Base-by-base conservation (phyloP, 208 protist species). In the Angomonas deanei region DNA sequence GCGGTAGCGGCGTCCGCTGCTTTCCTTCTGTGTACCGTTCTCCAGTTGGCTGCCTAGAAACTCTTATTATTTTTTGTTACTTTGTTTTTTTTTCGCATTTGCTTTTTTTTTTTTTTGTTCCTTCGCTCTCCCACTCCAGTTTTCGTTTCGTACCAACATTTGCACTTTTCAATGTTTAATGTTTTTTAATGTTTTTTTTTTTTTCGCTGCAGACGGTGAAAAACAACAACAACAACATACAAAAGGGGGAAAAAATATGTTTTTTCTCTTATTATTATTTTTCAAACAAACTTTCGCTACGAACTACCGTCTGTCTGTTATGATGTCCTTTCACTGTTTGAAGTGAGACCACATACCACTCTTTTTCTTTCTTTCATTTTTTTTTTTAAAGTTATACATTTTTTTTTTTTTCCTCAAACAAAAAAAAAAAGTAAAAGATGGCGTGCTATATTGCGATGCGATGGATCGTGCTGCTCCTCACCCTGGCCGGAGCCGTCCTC, bases 381-480 rank as follows among this genome's bases (percentile, higher is more conserved):
- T 55, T 54, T 50, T 52, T 59, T 33, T 34, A 26, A 23, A 8
- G 26, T 54, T 57, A 30, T 26, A 21, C 38, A 24, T 21, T 56
- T 42, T 66, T 50, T 33, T 23, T 62, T 50, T 62, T 31, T 26
- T 57, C 17, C 26, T 36, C 36, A 13, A 36, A 48, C 30, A 63
- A 50, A 54, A 50, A 69, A n/a, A 17, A 36, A 55, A 55, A 55
- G 33, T n/a, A 63, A 36, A 33, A 75, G 68, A 56, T 23, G 47
- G 4, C 33, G 26, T 42, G 36, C 34, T 59, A 50, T 23, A 53
- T 81, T 23, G 63, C 68, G 26, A 31, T 86, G 11, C 67, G 80
- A 42, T 79, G 58, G 30, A 42, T 80, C 31, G 39, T 76, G n/a
- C 42, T 77, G 62, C 42, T 66, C 30, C 48, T 84, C 49, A 50